Percentiles rank a stretch among this genome's conserved stretches.
These are phyloP conservation scores for Globisporangium viniferum DNA, from an alignment of 352 stramenopile species.

Conservation along the genomic window DNA sequence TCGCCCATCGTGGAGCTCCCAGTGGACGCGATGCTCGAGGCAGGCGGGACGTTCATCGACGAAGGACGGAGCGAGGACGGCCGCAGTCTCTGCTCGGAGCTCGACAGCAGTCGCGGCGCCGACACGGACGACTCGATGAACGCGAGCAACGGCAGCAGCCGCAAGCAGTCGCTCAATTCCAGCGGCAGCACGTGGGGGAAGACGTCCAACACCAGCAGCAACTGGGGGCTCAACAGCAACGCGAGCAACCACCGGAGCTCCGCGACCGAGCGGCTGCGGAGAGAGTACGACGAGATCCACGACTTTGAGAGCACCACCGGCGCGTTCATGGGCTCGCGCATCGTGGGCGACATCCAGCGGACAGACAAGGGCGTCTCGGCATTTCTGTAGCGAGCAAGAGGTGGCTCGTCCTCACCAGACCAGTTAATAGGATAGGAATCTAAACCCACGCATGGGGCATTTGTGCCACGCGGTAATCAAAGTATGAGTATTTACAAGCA, in stretches of 20 bases:
- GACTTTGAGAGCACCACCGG: constrained; percentile 7
- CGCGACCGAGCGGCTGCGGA: constrained; percentile 2
- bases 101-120: constrained; percentile 12
- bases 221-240: constrained; percentile 13
- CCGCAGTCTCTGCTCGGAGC: constrained; percentile 9
- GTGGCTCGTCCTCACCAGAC: neutral
- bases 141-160: constrained; percentile 8
- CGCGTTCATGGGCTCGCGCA: constrained; percentile 16
- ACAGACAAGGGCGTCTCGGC: constrained; percentile 10
- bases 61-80: constrained; percentile 13
- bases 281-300: constrained; percentile 18
- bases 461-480: neutral
- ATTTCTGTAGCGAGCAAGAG: constrained; percentile 8
- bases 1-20: constrained; percentile 47
- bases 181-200: constrained; percentile 16
- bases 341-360: constrained; percentile 10
- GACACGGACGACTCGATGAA: constrained; percentile 11
- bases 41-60: constrained; percentile 33
- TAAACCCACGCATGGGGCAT: neutral
- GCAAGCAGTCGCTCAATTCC: constrained; percentile 11
- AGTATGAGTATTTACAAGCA: constrained; percentile 5
- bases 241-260: constrained; percentile 8
- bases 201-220: constrained; percentile 6
- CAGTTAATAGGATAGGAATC: constrained; percentile 2
- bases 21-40: constrained; percentile 52